Evolutionary conservation across 768 basidiomycete genomes (phyloP).

Genomic region (Phanerodontia chrysosporium): DNA sequence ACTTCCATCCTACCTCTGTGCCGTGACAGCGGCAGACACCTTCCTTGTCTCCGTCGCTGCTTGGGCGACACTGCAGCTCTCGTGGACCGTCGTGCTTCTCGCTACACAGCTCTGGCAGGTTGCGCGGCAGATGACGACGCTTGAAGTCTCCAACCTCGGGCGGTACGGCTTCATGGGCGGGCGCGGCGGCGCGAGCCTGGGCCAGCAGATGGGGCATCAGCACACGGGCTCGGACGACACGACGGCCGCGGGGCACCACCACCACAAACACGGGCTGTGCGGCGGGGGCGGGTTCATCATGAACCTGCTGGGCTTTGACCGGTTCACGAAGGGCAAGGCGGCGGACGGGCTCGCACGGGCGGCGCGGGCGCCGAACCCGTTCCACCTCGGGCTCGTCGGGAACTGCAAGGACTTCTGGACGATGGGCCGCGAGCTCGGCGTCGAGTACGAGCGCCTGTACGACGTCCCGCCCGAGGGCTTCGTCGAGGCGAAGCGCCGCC

Average conservation of each 20-base stretch:
- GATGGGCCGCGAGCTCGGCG: conserved; percentile 75
- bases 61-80: conserved; percentile 93
- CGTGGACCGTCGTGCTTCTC: conserved; percentile 89
- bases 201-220: conserved; percentile 72
- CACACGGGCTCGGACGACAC: conserved; percentile 34
- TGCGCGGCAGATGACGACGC: conserved; percentile 89
- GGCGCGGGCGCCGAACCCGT: conserved; percentile 80
- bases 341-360: conserved; percentile 81
- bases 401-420: conserved; percentile 97
- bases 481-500: conserved; percentile 60
- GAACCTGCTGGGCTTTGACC: conserved; percentile 88
- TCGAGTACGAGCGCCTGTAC: conserved; percentile 87
- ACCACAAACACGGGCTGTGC: conserved; percentile 34
- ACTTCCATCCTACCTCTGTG: conserved; percentile 66
- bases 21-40: conserved; percentile 64
- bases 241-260: conserved; percentile 27
- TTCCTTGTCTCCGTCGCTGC: conserved; percentile 78
- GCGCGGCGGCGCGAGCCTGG: conserved; percentile 63
- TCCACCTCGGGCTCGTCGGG: conserved; percentile 71
- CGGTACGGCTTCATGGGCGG: conserved; percentile 98
- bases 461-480: conserved; percentile 89
- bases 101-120: conserved; percentile 90
- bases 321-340: conserved; percentile 89
- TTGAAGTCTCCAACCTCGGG: conserved; percentile 93
- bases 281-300: conserved; percentile 66